Evolutionary conservation across 1,284 basidiomycete species (phyloP).

Genomic region (Farysia itapuensis): DNA sequence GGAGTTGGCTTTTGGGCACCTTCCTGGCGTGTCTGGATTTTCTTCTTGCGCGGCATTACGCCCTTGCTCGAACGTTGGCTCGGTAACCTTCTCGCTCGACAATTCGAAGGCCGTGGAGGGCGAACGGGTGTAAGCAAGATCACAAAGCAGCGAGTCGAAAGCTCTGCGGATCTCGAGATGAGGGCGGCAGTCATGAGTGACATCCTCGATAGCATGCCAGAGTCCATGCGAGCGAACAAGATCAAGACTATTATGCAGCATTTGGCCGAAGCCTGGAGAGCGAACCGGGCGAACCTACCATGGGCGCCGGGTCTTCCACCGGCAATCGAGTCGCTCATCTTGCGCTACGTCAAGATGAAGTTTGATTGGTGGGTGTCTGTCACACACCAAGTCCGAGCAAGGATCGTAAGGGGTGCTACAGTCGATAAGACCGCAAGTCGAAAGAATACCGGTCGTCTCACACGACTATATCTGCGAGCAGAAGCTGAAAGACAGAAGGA

Average conservation of each 20-base stretch:
- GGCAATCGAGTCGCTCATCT: slow-evolving; percentile 97
- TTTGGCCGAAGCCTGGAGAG: slow-evolving; percentile 92
- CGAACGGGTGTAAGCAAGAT: slow-evolving; percentile 80
- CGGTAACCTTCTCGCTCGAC: slow-evolving; percentile 93
- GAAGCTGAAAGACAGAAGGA: slow-evolving; percentile 59
- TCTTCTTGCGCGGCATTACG: slow-evolving; percentile 98
- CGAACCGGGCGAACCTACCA: slow-evolving; percentile 97
- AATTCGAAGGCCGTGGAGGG: slow-evolving; percentile 88
- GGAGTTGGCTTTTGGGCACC: slow-evolving; percentile 99
- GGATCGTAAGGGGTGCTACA: slow-evolving; percentile 91
- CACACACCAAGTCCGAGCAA: slow-evolving; percentile 88
- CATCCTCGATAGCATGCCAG: slow-evolving; percentile 87
- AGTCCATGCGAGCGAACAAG: slow-evolving; percentile 98
- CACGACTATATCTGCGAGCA: slow-evolving; percentile 65
- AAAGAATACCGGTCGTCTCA: slow-evolving; percentile 88
- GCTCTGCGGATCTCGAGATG: slow-evolving; percentile 95
- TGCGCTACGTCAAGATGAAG: slow-evolving; percentile 99
- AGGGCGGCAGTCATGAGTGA: slow-evolving; percentile 99
- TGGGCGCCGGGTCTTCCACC: slow-evolving; percentile 98
- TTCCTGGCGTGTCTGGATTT: slow-evolving; percentile 98
- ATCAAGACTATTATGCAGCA: slow-evolving; percentile 98
- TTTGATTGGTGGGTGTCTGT: slow-evolving; percentile 98
- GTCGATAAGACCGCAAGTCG: slow-evolving; percentile 99
- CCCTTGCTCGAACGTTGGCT: slow-evolving; percentile 97
- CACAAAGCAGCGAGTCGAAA: slow-evolving; percentile 98